These are phyloP conservation scores for Botrytis byssoidea DNA, from an alignment of 2,329 filamentous ascomycete species.

Conservation along the genomic window DNA sequence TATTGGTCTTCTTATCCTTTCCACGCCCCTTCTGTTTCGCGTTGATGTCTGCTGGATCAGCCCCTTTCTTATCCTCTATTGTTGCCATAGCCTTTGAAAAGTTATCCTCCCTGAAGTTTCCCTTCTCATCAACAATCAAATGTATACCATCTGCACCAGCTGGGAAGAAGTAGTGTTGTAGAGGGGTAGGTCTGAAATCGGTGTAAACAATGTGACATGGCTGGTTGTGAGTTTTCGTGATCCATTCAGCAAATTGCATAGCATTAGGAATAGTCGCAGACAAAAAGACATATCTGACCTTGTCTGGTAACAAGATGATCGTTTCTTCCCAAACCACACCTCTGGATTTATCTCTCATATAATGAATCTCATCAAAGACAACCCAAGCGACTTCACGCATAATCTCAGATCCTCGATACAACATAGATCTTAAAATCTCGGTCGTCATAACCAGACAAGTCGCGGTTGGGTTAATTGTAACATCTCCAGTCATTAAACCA, in stretches of 20 bases:
- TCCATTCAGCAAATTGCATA: constrained; percentile 99
- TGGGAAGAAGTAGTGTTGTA: constrained; percentile 98
- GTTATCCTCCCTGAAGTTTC: constrained; percentile 92
- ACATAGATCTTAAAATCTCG: constrained; percentile 97
- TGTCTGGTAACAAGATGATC: constrained; percentile 95
- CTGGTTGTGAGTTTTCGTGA: constrained; percentile 95
- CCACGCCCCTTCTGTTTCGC: constrained; percentile 83
- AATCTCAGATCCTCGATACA: constrained; percentile 97
- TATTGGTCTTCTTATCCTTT: constrained; percentile 89
- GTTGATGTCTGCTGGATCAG: constrained; percentile 74
- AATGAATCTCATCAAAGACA: constrained; percentile 97
- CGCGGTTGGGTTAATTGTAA: constrained; percentile 97
- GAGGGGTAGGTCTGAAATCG: constrained; percentile 91
- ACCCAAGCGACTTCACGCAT: constrained; percentile 99
- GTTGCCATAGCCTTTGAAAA: constrained; percentile 94
- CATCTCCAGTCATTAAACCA: constrained; percentile 97
- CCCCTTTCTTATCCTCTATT: constrained; percentile 83
- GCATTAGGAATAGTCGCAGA: constrained; percentile 98
- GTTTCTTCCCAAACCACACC: constrained; percentile 99
- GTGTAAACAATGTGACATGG: constrained; percentile 99
- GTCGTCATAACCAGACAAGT: constrained; percentile 99
- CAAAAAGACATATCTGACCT: constrained; percentile 97
- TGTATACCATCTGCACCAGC: constrained; percentile 89
- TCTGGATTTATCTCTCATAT: constrained; percentile 89
- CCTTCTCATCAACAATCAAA: constrained; percentile 94